Evolutionary conservation across 371 early-diverging fungal genomes (phyloP).

Genomic region (Apophysomyces sp.): DNA sequence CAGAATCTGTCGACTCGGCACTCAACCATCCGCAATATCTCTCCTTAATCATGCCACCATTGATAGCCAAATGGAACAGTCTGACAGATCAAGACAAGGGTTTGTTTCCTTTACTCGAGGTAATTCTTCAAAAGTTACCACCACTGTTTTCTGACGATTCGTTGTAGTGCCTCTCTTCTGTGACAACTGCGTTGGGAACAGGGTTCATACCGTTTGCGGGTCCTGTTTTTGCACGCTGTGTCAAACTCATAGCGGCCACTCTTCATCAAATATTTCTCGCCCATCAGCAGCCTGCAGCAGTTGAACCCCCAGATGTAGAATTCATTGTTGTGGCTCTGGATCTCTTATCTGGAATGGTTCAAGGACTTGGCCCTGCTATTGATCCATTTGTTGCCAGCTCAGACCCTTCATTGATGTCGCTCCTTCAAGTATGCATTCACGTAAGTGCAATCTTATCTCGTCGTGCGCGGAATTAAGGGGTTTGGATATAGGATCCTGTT

Average conservation of each 20-base stretch:
- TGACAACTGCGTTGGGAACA: slow-evolving; percentile 83
- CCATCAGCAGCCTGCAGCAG: slow-evolving; percentile 49
- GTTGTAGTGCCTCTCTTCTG: slow-evolving; percentile 77
- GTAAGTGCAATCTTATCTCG: slow-evolving; percentile 35
- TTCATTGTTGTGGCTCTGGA: slow-evolving; percentile 91
- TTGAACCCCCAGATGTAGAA: slow-evolving; percentile 72
- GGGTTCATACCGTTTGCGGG: slow-evolving; percentile 80
- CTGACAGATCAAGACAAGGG: slow-evolving; percentile 80
- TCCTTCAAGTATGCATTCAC: slow-evolving; percentile 77
- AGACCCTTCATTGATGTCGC: slow-evolving; percentile 65
- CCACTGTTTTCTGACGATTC: background rate
- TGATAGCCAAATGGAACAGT: slow-evolving; percentile 80
- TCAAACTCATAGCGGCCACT: slow-evolving; percentile 74
- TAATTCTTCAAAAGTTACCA: slow-evolving; percentile 19
- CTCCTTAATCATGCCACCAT: slow-evolving; percentile 79
- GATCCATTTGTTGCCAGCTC: slow-evolving; percentile 68
- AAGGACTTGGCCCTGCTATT: slow-evolving; percentile 77
- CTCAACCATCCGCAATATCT: slow-evolving; percentile 78
- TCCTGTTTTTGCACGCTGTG: slow-evolving; percentile 82
- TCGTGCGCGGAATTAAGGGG: background rate
- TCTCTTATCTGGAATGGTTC: slow-evolving; percentile 85
- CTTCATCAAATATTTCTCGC: slow-evolving; percentile 35
- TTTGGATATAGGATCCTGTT: slow-evolving; percentile 59
- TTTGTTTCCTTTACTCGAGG: slow-evolving; percentile 91
- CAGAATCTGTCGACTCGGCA: slow-evolving; percentile 83